Evolutionary conservation across 176 grass and related monocot genomes (phyloP).

Genomic region (Juncus inflexus): DNA sequence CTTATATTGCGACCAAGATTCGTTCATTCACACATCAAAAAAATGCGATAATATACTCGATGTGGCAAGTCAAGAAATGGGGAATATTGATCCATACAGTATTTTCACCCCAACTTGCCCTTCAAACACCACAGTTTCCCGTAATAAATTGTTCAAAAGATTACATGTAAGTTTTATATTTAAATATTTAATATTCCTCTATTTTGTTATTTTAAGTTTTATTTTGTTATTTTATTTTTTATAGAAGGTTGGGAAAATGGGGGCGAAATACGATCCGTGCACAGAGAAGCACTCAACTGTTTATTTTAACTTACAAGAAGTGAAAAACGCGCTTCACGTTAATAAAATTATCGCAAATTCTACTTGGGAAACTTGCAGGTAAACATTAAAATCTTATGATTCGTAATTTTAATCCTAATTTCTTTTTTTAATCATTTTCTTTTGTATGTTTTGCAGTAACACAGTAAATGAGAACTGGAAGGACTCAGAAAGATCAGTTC

Average conservation of each 20-base stretch:
- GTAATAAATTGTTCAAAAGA: conserved; percentile 89
- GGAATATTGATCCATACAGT: conserved; percentile 95
- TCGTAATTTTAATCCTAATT: no score
- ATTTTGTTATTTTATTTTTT: conserved; percentile 16
- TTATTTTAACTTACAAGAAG: conserved; percentile 93
- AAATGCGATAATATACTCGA: conserved; percentile 71
- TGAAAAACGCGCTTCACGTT: conserved; percentile 87
- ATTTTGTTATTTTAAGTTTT: conserved; percentile 6
- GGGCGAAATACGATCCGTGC: conserved; percentile 85
- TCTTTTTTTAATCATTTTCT: neutral
- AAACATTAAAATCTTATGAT: conserved; percentile 12
- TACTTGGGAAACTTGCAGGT: conserved; percentile 96
- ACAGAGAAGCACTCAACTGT: conserved; percentile 88
- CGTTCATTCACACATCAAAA: conserved; percentile 76
- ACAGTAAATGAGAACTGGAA: conserved; percentile 59
- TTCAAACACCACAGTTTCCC: conserved; percentile 55
- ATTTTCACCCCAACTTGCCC: conserved; percentile 96
- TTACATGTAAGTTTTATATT: conserved; percentile 53
- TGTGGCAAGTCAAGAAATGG: conserved; percentile 69
- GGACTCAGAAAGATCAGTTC: conserved; percentile 68
- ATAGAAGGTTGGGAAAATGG: conserved; percentile 67
- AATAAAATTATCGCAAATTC: conserved; percentile 62
- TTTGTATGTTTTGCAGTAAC: conserved; percentile 38
- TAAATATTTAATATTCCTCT: conserved; percentile 10
- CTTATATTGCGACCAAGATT: conserved; percentile 75